These are phyloP conservation scores for Polygonum maritimum DNA, from an alignment of 148 eudicot genomes.

Conservation along the genomic window DNA sequence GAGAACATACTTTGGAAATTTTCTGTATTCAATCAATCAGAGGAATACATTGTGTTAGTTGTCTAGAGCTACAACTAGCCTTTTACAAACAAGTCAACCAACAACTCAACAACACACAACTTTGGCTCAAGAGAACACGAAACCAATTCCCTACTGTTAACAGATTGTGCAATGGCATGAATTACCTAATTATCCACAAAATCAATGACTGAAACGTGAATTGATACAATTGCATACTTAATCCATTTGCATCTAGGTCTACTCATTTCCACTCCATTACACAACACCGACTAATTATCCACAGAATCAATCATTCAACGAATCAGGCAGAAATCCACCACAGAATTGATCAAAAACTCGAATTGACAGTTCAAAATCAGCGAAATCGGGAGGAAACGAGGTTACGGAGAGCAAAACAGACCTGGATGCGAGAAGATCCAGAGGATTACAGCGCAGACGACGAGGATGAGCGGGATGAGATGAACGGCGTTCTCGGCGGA, in stretches of 20 bases:
- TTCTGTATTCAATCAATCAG: no score
- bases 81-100: not conserved
- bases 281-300: not conserved
- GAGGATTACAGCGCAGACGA: conserved; percentile 47
- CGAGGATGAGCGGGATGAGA: conserved; percentile 56
- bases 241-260: not conserved
- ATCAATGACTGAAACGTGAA: not conserved
- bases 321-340: not conserved
- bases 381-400: not conserved
- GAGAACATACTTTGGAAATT: no score
- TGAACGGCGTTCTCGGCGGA: conserved; percentile 62
- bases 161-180: not conserved
- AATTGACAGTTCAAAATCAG: not conserved
- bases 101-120: not conserved
- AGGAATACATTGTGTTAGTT: no score
- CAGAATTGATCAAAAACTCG: not conserved
- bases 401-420: not conserved
- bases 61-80: no score
- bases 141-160: not conserved
- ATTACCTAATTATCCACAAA: not conserved
- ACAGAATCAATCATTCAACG: not conserved
- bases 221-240: not conserved
- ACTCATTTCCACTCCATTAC: not conserved
- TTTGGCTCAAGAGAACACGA: not conserved
- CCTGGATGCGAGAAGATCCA: conserved; percentile 76